Evolutionary conservation across 2,329 filamentous ascomycete species (phyloP).

Genomic region (Dryadomyces quercus-mongolicae): DNA sequence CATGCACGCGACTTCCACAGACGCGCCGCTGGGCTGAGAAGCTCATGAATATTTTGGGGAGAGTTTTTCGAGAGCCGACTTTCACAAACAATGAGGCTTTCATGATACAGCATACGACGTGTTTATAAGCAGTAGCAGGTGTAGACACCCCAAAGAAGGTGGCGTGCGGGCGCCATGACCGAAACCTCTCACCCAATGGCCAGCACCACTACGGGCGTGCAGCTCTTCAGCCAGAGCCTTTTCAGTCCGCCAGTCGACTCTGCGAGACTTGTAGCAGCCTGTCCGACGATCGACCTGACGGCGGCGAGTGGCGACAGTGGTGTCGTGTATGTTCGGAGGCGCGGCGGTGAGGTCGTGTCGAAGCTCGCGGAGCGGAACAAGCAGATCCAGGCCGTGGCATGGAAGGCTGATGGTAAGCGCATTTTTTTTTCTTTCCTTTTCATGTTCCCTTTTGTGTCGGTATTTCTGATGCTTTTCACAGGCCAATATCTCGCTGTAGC

Average conservation of each 20-base stretch:
- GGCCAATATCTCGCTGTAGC: slow-evolving; percentile 70
- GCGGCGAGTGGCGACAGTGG: slow-evolving; percentile 55
- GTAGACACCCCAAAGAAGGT: background rate
- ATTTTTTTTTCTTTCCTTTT: background rate
- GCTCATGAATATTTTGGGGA: background rate
- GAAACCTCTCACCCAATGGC: background rate
- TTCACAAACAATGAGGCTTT: background rate
- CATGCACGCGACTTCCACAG: slow-evolving; percentile 3
- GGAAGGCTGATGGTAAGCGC: slow-evolving; percentile 55
- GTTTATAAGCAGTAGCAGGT: background rate
- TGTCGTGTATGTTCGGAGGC: slow-evolving; percentile 61
- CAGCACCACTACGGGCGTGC: slow-evolving; percentile 15
- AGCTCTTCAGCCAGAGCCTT: slow-evolving; percentile 43
- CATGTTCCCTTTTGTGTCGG: slow-evolving; percentile 3
- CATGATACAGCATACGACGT: background rate
- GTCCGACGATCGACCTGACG: slow-evolving; percentile 76
- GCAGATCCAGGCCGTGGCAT: slow-evolving; percentile 38
- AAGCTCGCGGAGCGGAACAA: slow-evolving; percentile 30
- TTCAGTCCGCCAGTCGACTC: slow-evolving; percentile 40
- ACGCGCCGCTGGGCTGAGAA: slow-evolving; percentile 4
- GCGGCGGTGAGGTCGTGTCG: slow-evolving; percentile 57
- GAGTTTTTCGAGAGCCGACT: background rate
- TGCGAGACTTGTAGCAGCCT: slow-evolving; percentile 54
- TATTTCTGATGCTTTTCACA: slow-evolving; percentile 16
- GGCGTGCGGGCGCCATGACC: background rate